phyloP scores from a whole-genome alignment of 1,284 basidiomycete species.

The Moniliella sp. region DNA sequence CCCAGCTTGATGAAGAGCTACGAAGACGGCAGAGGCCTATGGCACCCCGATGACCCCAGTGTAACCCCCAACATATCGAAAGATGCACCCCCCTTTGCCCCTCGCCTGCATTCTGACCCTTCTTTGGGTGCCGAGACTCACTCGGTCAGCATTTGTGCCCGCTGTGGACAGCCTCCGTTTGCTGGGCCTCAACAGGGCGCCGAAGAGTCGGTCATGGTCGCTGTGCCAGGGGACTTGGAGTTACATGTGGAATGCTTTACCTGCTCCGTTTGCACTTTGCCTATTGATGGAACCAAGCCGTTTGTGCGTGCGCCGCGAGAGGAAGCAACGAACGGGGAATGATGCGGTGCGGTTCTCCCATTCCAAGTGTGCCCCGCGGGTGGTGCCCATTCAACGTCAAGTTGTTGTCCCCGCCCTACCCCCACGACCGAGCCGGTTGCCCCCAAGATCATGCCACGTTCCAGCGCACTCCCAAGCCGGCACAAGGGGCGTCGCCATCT shows the following conservation, averaged over 20 bases:
- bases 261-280: constrained; percentile 7
- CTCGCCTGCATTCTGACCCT: too few relatives aligned
- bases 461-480: constrained; percentile 1
- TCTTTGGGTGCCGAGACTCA: too few relatives aligned
- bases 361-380: too few relatives aligned
- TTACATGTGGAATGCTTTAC: constrained; percentile 16
- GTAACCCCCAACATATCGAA: too few relatives aligned
- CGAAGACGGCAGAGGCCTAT: too few relatives aligned
- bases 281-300: constrained; percentile 8
- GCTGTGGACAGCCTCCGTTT: constrained; percentile 10
- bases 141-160: too few relatives aligned
- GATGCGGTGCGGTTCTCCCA: constrained; percentile 3
- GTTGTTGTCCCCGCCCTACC: too few relatives aligned
- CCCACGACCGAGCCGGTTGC: too few relatives aligned
- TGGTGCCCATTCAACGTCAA: too few relatives aligned
- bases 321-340: not conserved
- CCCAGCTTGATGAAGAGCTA: too few relatives aligned
- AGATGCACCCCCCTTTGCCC: too few relatives aligned
- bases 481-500: not conserved
- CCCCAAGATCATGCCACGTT: constrained; percentile 4
- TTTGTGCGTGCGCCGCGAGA: constrained; percentile 7
- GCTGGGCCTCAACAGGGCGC: constrained; percentile 2
- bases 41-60: too few relatives aligned
- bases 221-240: constrained; percentile 4
- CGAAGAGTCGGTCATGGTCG: constrained; percentile 11